Base-by-base conservation (phyloP, 2,329 filamentous ascomycete genomes). In the Pseudogymnoascus sp. region DNA sequence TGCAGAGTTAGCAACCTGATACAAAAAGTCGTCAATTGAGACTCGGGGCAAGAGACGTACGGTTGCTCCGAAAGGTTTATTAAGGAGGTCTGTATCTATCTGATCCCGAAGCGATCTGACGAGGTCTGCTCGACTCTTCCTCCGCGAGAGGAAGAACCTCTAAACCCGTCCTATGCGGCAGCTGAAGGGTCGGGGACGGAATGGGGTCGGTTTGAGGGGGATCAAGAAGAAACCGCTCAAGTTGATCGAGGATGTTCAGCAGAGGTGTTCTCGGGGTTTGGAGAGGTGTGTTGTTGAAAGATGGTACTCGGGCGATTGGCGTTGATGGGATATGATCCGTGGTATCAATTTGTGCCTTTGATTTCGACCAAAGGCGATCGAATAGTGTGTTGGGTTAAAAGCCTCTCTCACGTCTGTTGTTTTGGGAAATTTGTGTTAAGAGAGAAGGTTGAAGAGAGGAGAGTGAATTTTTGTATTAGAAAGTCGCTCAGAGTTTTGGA, bases 71-170 rank as follows among this genome's bases (percentile, higher is more conserved):
- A 71, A 72, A 59, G 72, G 68, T 70, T 76, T 88, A 80, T 92
- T 97, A 97, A 77, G 94, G 94, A 79, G 94, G 94, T 85, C 91
- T 89, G 81, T 92, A 96, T 80, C 88, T 89, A 82, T 91, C 90
- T 84, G 91, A 89, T 87, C 88, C 91, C 84, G 90, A 84, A 83
- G 83, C 88, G 84, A 88, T 87, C 86, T 90, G 90, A 88, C 91
- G 89, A 91, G 90, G 91, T 89, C 91, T 93, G 89, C 89, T 91
- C 90, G 92, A 96, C 91, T 94, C 94, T 95, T 93, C 94, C 94
- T 92, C 93, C 79, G 81, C 82, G 81, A 94, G 93, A 96, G 92
- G 93, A 97, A 97, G 93, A 96, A 92, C 89, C 90, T 87, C 84
- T 85, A 86, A 88, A 88, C 85, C 85, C 87, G 89, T 95, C 90